These are phyloP conservation scores for Ophiostoma sp. DNA, from an alignment of 2,329 filamentous ascomycete genomes.

Conservation along the genomic window DNA sequence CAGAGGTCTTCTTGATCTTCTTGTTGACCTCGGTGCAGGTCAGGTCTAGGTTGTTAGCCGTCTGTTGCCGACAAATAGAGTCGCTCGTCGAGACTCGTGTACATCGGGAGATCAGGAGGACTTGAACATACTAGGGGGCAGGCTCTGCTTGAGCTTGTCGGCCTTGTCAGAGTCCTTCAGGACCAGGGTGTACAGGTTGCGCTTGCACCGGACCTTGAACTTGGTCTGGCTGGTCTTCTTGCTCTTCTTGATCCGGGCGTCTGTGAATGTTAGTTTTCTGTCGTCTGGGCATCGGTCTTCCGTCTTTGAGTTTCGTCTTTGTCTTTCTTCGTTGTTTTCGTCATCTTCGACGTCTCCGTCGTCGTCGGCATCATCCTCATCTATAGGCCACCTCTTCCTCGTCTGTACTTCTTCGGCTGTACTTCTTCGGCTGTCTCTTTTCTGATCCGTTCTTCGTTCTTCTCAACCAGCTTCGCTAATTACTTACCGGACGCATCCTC, in stretches of 20 bases:
- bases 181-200: conserved; percentile 94
- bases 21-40: conserved; percentile 51
- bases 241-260: conserved; percentile 95
- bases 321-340: neutral
- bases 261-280: conserved; percentile 40
- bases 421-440: neutral
- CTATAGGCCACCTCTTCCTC: neutral
- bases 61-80: neutral
- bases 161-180: conserved; percentile 99
- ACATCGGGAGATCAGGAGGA: too few species aligned
- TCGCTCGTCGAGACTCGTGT: neutral
- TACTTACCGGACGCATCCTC: conserved; percentile 98
- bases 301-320: conserved; percentile 16
- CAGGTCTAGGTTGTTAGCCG: conserved; percentile 38
- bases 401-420: neutral
- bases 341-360: conserved; percentile 4
- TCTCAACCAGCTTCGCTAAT: neutral
- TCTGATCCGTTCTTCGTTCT: neutral
- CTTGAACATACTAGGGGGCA: conserved; percentile 73
- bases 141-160: conserved; percentile 99
- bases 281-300: conserved; percentile 22
- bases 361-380: conserved; percentile 9
- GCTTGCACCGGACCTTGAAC: conserved; percentile 99
- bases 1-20: conserved; percentile 54
- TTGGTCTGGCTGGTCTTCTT: conserved; percentile 87